Percentiles rank a stretch among this genome's conserved stretches.
phyloP scores from a whole-genome alignment of 495 filamentous ascomycete species.

The Lasiosphaeris hirsuta region DNA sequence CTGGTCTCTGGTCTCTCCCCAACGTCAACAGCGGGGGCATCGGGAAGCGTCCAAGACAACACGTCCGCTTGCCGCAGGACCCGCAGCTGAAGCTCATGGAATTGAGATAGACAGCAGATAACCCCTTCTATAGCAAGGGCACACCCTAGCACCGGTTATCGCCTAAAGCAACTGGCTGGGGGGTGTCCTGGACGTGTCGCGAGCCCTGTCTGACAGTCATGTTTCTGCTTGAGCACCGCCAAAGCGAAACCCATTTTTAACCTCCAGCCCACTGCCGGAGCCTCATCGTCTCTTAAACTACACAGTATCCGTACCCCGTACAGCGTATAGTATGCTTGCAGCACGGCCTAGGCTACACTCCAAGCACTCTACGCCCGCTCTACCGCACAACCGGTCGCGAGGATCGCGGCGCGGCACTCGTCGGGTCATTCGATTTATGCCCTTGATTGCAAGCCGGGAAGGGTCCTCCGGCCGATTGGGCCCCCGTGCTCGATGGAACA shows the following conservation, averaged over 20 bases:
- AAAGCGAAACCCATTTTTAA: neutral
- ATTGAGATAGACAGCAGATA: constrained; percentile 9
- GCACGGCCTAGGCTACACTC: too few species aligned
- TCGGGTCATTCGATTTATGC: constrained; percentile 10
- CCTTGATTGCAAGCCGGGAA: constrained; percentile 14
- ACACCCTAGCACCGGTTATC: neutral
- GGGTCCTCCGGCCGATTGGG: constrained; percentile 9
- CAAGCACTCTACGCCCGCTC: too few species aligned
- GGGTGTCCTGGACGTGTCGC: constrained; percentile 1
- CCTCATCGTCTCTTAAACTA: neutral
- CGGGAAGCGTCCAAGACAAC: neutral
- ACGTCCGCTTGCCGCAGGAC: constrained; percentile 13
- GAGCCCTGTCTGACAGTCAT: neutral
- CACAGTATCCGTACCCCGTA: too few species aligned
- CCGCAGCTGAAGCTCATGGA: constrained; percentile 10
- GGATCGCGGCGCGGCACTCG: constrained; percentile 14
- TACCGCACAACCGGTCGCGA: too few species aligned
- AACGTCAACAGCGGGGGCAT: neutral
- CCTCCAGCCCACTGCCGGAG: constrained; percentile 8
- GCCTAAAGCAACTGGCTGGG: constrained; percentile 5
- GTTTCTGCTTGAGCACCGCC: constrained; percentile 9
- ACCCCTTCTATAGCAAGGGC: constrained; percentile 1
- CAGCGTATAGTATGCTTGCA: too few species aligned
- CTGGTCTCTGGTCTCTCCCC: too few species aligned
- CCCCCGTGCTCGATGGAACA: neutral